A percentile compares a stretch with the other conserved stretches of the same genome.
Evolutionary conservation across 192 early-diverging fungal genomes (phyloP).

Genomic region (Diversispora eburnea): DNA sequence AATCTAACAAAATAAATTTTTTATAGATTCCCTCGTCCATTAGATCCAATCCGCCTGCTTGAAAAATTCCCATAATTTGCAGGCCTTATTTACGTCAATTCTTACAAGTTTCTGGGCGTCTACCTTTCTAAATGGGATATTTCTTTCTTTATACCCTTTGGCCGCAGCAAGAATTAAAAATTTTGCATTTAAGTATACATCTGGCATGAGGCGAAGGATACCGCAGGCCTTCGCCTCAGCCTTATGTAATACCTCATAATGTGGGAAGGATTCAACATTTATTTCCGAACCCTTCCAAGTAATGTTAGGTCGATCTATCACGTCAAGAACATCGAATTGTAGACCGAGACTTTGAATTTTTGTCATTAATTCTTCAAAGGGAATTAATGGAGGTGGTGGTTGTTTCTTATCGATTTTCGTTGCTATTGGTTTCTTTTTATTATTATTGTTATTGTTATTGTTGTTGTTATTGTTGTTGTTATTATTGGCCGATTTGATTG

Average conservation of each 20-base stretch:
- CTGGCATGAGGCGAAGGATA: slow-evolving; percentile 75
- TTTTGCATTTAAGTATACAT: slow-evolving; percentile 80
- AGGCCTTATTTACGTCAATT: slow-evolving; percentile 93
- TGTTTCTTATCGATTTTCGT: slow-evolving; percentile 9
- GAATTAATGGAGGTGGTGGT: slow-evolving; percentile 7
- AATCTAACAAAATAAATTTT: no score
- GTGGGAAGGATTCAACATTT: slow-evolving; percentile 1
- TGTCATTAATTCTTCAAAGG: background rate
- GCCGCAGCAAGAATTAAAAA: slow-evolving; percentile 65
- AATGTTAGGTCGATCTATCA: slow-evolving; percentile 1
- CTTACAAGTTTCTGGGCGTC: slow-evolving; percentile 87
- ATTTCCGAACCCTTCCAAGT: background rate
- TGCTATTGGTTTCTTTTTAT: slow-evolving; percentile 15
- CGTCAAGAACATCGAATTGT: background rate
- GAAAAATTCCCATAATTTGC: slow-evolving; percentile 87
- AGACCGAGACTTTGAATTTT: background rate
- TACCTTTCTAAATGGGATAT: slow-evolving; percentile 73
- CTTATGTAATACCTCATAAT: slow-evolving; percentile 49
- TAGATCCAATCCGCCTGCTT: slow-evolving; percentile 78
- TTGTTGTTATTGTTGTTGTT: background rate
- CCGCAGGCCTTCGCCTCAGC: slow-evolving; percentile 71
- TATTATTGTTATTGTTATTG: background rate
- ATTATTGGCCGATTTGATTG: no score
- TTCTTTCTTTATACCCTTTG: slow-evolving; percentile 35
- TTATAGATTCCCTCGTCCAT: no score